Evolutionary conservation across 306 rosid species (phyloP).

Genomic region (Pterocarpus macrocarpus): DNA sequence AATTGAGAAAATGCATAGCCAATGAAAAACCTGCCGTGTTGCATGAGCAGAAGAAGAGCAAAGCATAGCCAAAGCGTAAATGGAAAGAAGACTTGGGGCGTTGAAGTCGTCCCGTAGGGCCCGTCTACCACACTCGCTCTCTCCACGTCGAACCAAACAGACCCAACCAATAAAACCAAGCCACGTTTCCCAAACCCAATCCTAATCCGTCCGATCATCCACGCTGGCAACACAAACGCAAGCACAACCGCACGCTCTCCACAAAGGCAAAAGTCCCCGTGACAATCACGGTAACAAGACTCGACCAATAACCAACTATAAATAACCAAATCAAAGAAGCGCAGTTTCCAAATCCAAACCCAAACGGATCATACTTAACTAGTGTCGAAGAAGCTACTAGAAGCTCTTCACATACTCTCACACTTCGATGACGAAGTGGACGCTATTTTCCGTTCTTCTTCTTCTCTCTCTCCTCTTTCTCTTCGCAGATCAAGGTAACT

Average conservation of each 20-base stretch:
- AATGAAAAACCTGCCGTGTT: too few relatives aligned
- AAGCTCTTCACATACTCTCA: too few relatives aligned
- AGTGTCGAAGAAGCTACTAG: too few relatives aligned
- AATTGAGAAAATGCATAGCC: too few relatives aligned
- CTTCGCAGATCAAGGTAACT: conserved; percentile 86
- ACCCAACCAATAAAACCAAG: conserved; percentile 49
- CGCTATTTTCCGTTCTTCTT: conserved; percentile 83
- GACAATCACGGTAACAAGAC: conserved; percentile 46
- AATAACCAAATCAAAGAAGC: not conserved
- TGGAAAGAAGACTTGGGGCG: conserved; percentile 43
- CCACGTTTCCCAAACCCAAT: conserved; percentile 49
- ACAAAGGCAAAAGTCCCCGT: conserved; percentile 31
- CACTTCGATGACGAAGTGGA: conserved; percentile 92
- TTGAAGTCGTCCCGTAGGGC: conserved; percentile 48
- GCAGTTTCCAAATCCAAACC: conserved; percentile 21
- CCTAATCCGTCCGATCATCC: conserved; percentile 56
- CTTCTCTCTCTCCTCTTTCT: conserved; percentile 74
- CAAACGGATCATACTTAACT: not conserved
- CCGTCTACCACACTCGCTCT: conserved; percentile 18
- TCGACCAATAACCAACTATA: too few relatives aligned
- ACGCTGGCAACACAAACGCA: conserved; percentile 56
- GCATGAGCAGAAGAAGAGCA: too few relatives aligned
- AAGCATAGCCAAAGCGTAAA: not conserved
- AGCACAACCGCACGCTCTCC: too few relatives aligned
- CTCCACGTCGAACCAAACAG: conserved; percentile 74